Base-by-base conservation (phyloP, 495 filamentous ascomycete genomes). In the Trichoderma erinaceum region DNA sequence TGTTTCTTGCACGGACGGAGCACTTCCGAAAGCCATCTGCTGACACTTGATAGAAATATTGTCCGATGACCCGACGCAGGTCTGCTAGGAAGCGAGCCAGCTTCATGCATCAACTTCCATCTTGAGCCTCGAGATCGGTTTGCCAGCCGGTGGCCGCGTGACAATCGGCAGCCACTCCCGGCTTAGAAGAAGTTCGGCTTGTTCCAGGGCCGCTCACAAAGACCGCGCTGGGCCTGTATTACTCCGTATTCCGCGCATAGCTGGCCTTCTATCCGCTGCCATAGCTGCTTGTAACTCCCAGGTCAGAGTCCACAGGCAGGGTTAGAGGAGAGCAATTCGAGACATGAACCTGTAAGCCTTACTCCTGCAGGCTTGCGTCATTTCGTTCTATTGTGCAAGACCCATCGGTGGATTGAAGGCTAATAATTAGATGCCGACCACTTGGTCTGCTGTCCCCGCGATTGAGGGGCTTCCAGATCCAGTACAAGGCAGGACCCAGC, bases 281-380 rank as follows among this genome's bases (percentile, higher is more conserved):
- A 52, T 23, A n/a, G 21, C 44, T n/a, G 18, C n/a, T 18, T 23
- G 21, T 23, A 25, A 52, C 48, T 52, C 43, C 12, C 43, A 11
- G 8, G 10, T 23, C 0, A 11, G 48, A 21, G 21, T 18, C 21
- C 21, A 21, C n/a, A 52, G n/a, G 21, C 2, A 52, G 48, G 48
- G 4, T 2, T 32, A 29, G 4, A 4, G 12, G 13, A 61, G 56
- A 61, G n/a, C 56, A 61, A 12, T 35, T 23, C 56, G 25, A 25
- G 15, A 29, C 27, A 52, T 23, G 16, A 32, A 61, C 16, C 11
- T 4, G 25, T 32, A 32, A 61, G 56, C 56, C 23, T 32, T 15
- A 32, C 11, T 32, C 25, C 56, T 61, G 56, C 56, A 61, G 25
- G 16, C 56, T 61, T 61, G 25, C 56, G 56, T 61, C 56, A 61